A percentile compares a stretch with the other conserved stretches of the same genome.
Conservation (phyloP, 768 basidiomycete genomes). For the Amanita exitialis region DNA sequence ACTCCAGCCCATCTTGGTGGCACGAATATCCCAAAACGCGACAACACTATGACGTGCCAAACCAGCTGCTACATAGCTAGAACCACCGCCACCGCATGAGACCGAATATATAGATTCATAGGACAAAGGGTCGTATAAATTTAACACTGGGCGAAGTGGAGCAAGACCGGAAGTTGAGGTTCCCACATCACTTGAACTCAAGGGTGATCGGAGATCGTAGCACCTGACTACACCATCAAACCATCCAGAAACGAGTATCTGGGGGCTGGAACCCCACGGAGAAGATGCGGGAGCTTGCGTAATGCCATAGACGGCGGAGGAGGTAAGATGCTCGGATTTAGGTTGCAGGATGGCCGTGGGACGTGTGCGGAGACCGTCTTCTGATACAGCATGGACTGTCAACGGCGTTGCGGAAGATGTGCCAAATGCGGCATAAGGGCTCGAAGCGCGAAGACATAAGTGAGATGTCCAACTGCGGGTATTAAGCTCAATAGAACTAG, state of each 20-base stretch:
- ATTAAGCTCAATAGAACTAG: slow-evolving; percentile 31
- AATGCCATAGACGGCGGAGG: slow-evolving; percentile 68
- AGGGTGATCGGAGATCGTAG: slow-evolving; percentile 61
- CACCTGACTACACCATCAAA: slow-evolving; percentile 67
- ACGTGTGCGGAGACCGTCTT: slow-evolving; percentile 30
- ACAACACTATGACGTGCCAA: slow-evolving; percentile 70
- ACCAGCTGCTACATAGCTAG: slow-evolving; percentile 63
- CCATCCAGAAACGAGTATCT: slow-evolving; percentile 74
- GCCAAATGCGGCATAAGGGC: slow-evolving; percentile 61
- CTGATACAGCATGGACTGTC: slow-evolving; percentile 41
- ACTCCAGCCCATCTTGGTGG: slow-evolving; percentile 56
- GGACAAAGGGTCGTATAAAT: slow-evolving; percentile 57
- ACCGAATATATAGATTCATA: slow-evolving; percentile 69
- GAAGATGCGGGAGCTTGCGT: slow-evolving; percentile 48
- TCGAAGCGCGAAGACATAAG: slow-evolving; percentile 39
- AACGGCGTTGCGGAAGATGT: slow-evolving; percentile 52
- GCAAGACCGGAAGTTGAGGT: slow-evolving; percentile 14
- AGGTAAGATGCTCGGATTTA: slow-evolving; percentile 15
- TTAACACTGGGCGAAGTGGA: slow-evolving; percentile 46
- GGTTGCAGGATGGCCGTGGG: slow-evolving; percentile 43
- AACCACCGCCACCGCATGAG: slow-evolving; percentile 61
- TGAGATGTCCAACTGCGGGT: slow-evolving; percentile 55
- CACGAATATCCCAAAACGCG: slow-evolving; percentile 75
- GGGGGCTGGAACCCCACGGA: slow-evolving; percentile 60
- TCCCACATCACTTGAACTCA: slow-evolving; percentile 8